Percentiles rank a stretch among this genome's conserved stretches.
phyloP scores from a whole-genome alignment of 805 yeast species.

The Wickerhamomyces pijperi region DNA sequence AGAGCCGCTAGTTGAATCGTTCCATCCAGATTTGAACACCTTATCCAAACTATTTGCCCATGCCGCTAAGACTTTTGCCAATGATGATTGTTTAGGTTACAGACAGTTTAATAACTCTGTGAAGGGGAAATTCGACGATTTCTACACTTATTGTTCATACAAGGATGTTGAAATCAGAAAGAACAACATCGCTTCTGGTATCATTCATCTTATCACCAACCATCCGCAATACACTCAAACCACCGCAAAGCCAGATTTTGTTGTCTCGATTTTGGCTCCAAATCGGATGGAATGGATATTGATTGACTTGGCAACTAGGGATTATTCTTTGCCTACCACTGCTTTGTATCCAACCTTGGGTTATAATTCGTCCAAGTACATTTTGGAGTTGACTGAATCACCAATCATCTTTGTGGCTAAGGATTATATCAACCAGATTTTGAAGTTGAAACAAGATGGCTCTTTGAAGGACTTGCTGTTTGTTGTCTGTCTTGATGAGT shows the following conservation, averaged over 20 bases:
- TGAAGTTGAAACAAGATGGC: slow-evolving; percentile 29
- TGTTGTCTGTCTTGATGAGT: slow-evolving; percentile 44
- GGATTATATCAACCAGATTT: slow-evolving; percentile 32
- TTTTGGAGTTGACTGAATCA: slow-evolving; percentile 44
- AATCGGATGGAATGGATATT: slow-evolving; percentile 57
- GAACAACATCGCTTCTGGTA: slow-evolving; percentile 28
- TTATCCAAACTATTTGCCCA: slow-evolving; percentile 25
- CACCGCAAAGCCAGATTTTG: slow-evolving; percentile 24
- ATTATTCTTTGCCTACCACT: slow-evolving; percentile 38
- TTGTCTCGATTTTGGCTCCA: slow-evolving; percentile 40
- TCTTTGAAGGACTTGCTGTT: slow-evolving; percentile 29
- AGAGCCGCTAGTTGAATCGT: slow-evolving; percentile 13
- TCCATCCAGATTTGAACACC: slow-evolving; percentile 23
- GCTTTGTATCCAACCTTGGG: slow-evolving; percentile 46
- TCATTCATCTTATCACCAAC: slow-evolving; percentile 18
- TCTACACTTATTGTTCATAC: slow-evolving; percentile 19
- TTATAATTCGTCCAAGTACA: slow-evolving; percentile 47
- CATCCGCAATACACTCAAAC: slow-evolving; percentile 8
- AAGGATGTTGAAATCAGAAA: slow-evolving; percentile 22
- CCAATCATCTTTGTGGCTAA: slow-evolving; percentile 49
- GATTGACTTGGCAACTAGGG: slow-evolving; percentile 52
- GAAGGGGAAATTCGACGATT: slow-evolving; percentile 12
- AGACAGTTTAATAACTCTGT: slow-evolving; percentile 13
- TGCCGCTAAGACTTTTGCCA: slow-evolving; percentile 19
- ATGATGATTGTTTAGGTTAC: slow-evolving; percentile 28